Evolutionary conservation across 805 yeast genomes (phyloP).

Genomic region (Myxozyma kluyveri): DNA sequence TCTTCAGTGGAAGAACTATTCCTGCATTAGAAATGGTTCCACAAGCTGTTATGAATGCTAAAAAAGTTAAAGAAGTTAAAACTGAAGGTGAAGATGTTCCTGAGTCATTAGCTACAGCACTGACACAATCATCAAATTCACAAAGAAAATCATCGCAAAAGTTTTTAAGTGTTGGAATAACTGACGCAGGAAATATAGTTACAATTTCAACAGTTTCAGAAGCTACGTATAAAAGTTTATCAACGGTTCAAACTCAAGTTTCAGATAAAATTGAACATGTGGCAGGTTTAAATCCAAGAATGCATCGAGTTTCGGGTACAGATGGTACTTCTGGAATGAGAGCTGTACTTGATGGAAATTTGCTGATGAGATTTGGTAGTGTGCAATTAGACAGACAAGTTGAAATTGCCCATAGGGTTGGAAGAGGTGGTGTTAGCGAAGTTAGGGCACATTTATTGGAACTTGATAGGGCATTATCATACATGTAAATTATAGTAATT

Average conservation of each 20-base stretch:
- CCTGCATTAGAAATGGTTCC: slow-evolving; percentile 35
- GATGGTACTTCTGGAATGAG: slow-evolving; percentile 10
- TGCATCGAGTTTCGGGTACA: slow-evolving; percentile 21
- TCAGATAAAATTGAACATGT: slow-evolving; percentile 69
- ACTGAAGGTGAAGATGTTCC: not conserved
- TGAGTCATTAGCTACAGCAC: slow-evolving; percentile 29
- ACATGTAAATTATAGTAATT: slow-evolving; percentile 10
- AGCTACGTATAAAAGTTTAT: slow-evolving; percentile 70
- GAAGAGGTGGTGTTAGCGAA: slow-evolving; percentile 20
- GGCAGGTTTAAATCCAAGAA: slow-evolving; percentile 75
- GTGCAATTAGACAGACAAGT: slow-evolving; percentile 18
- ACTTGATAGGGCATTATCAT: slow-evolving; percentile 24
- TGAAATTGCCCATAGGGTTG: slow-evolving; percentile 26
- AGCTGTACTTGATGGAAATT: slow-evolving; percentile 26
- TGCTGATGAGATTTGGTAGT: slow-evolving; percentile 10
- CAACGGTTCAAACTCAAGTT: slow-evolving; percentile 82
- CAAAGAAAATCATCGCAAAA: too few relatives aligned
- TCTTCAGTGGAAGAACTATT: slow-evolving; percentile 58
- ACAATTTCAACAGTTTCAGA: slow-evolving; percentile 74
- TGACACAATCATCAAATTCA: slow-evolving; percentile 14
- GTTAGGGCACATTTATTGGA: slow-evolving; percentile 27
- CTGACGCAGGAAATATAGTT: slow-evolving; percentile 75
- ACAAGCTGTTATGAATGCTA: slow-evolving; percentile 21
- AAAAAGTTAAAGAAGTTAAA: not conserved
- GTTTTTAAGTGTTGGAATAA: slow-evolving; percentile 62